Base-by-base conservation (phyloP, 202 grass and related monocot species). In the Musa balbisiana region DNA sequence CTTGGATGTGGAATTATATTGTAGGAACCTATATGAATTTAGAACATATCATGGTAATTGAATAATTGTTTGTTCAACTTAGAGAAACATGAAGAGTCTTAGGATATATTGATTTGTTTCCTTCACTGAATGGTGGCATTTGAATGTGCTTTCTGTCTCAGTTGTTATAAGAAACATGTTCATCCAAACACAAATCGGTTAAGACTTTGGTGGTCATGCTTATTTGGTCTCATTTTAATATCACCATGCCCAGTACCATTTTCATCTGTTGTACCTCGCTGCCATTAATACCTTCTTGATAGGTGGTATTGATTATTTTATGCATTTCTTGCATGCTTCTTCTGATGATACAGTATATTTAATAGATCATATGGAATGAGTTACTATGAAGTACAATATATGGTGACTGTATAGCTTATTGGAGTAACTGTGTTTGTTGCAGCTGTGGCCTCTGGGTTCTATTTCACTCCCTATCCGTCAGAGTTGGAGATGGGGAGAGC, bases 381-480 rank as follows among this genome's bases (percentile, higher is more conserved):
- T 1, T 2, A 69, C 11, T 1, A 6, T 49, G 9, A 50, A 50
- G 2, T 0, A 67, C 64, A 29, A 16, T 13, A 11, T 14, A 1
- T 67, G 2, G 24, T 67, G 67, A 69, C 11, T 69, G 67, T 26
- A 54, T 73, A 12, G 50, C 59, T 78, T 83, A 33, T 81, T 49
- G 26, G 24, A 43, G 33, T 43, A 43, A 72, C 58, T 52, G 62
- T 71, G 71, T 19, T 58, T 86, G 51, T 83, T 78, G 83, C 85
- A 94, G 95, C 67, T 98, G 95, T 77, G 95, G 95, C 51, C 81
- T 98, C 53, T 98, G 94, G 94, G 83, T 94, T 80, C 83, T 98
- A 68, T 82, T 98, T 77, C 95, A 98, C 83, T 92, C 95, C 65
- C 83, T 98, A 51, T 89, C 87, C 67, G 83, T 90, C 17, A 85